Conservation (phyloP, 129 eudicot species). For the Dittrichia graveolens region DNA sequence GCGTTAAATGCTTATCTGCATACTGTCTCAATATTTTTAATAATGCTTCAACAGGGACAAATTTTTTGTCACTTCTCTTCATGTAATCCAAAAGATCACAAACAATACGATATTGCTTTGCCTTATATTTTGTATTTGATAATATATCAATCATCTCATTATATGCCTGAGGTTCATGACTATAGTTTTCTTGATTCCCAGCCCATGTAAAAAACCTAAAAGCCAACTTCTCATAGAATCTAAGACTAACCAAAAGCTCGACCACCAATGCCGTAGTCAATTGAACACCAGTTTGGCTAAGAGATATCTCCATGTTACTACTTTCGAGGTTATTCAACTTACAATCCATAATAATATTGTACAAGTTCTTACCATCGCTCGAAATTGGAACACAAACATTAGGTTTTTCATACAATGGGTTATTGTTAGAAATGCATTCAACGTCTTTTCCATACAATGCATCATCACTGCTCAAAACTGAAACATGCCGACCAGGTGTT, state of each 20-base stretch:
- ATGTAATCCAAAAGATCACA: conserved; percentile 82
- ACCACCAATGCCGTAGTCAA: conserved; percentile 64
- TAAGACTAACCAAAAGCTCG: conserved; percentile 61
- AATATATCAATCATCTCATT: conserved; percentile 78
- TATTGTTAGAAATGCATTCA: not conserved
- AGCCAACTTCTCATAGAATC: conserved; percentile 70
- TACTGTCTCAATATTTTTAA: conserved; percentile 63
- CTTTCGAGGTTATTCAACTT: conserved; percentile 44
- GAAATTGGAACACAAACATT: conserved; percentile 16
- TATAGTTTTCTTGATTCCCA: conserved; percentile 65
- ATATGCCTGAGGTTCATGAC: conserved; percentile 66
- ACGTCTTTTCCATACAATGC: conserved; percentile 31
- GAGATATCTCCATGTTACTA: conserved; percentile 56
- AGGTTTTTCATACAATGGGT: conserved; percentile 18
- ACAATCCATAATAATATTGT: conserved; percentile 45
- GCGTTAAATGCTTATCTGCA: conserved; percentile 75
- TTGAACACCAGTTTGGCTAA: conserved; percentile 44
- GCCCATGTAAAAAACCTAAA: conserved; percentile 92
- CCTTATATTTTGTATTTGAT: conserved; percentile 78
- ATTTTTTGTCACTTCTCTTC: conserved; percentile 62
- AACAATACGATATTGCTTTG: conserved; percentile 72
- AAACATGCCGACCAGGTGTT: conserved; percentile 30
- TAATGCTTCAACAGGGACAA: conserved; percentile 65
- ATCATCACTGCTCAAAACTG: conserved; percentile 36
- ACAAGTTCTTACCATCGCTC: conserved; percentile 50